phyloP scores from a whole-genome alignment of 1,284 basidiomycete species.

The Apiotrichum veenhuisii region DNA sequence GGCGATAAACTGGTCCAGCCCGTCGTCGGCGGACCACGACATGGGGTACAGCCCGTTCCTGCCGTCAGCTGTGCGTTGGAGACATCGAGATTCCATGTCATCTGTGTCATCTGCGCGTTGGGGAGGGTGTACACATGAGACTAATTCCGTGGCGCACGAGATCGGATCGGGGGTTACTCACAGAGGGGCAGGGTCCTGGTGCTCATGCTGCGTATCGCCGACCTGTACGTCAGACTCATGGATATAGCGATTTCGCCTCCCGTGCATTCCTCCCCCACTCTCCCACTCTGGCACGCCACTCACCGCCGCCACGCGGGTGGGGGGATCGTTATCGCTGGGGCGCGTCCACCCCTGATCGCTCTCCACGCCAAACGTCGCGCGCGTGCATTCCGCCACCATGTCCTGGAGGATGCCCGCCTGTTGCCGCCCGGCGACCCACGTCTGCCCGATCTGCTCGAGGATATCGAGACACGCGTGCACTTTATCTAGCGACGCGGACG shows the following conservation, averaged over 20 bases:
- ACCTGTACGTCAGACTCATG: too few relatives aligned
- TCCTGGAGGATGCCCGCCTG: constrained; percentile 12
- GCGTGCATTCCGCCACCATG: constrained; percentile 8
- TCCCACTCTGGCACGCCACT: too few relatives aligned
- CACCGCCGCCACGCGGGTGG: not conserved
- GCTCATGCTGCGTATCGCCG: too few relatives aligned
- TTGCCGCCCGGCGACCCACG: constrained; percentile 11
- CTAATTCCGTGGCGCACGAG: too few relatives aligned
- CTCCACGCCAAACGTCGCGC: constrained; percentile 4
- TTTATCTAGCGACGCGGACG: constrained; percentile 5
- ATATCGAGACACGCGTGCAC: constrained; percentile 7
- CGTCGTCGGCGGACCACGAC: not conserved
- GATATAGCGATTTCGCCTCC: too few relatives aligned
- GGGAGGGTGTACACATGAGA: too few relatives aligned
- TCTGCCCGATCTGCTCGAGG: constrained; percentile 8
- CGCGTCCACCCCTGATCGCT: not conserved
- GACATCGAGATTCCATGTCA: too few relatives aligned
- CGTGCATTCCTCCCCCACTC: too few relatives aligned
- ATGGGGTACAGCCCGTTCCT: not conserved
- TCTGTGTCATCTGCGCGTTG: too few relatives aligned
- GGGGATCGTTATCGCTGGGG: not conserved
- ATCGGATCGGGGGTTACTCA: not conserved
- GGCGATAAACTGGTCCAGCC: not conserved
- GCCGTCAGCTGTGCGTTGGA: not conserved
- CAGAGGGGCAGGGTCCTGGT: not conserved